Percentiles rank a stretch among this genome's conserved stretches.
Conservation (phyloP, 768 basidiomycete genomes). For the Xerocomellus amylosporus region DNA sequence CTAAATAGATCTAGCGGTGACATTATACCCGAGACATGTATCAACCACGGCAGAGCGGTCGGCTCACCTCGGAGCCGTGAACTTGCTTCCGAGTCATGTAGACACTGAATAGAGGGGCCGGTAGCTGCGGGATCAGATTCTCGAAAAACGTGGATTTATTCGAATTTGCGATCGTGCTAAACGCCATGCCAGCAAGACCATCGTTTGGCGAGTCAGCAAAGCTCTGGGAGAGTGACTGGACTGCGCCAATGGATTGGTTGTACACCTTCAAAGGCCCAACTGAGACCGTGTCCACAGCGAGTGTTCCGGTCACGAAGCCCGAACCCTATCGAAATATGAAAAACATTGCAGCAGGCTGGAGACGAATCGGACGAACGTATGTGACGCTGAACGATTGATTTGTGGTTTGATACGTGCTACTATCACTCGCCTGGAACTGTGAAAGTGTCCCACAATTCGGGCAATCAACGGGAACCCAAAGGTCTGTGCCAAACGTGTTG, state of each 20-base stretch:
- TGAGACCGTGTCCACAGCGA: slow-evolving; percentile 50
- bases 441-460: slow-evolving; percentile 32
- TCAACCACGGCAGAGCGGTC: not conserved
- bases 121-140: slow-evolving; percentile 48
- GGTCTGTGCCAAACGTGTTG: slow-evolving; percentile 39
- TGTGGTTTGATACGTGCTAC: slow-evolving; percentile 40
- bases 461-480: slow-evolving; percentile 53
- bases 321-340: slow-evolving; percentile 39
- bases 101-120: slow-evolving; percentile 54
- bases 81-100: slow-evolving; percentile 44
- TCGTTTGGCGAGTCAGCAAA: slow-evolving; percentile 51
- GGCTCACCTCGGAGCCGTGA: slow-evolving; percentile 48
- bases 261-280: slow-evolving; percentile 44
- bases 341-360: too few relatives aligned
- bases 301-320: slow-evolving; percentile 48
- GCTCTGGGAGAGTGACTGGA: slow-evolving; percentile 43
- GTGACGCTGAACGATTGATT: slow-evolving; percentile 35
- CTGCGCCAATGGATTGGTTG: slow-evolving; percentile 57
- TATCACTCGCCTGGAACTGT: slow-evolving; percentile 39
- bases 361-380: too few relatives aligned
- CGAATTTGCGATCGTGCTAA: slow-evolving; percentile 50
- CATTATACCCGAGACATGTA: not conserved
- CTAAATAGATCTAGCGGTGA: slow-evolving; percentile 19
- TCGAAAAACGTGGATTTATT: slow-evolving; percentile 59
- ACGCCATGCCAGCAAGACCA: slow-evolving; percentile 63